phyloP scores from a whole-genome alignment of 2,329 filamentous ascomycete species.

The Zopfia rhizophila region DNA sequence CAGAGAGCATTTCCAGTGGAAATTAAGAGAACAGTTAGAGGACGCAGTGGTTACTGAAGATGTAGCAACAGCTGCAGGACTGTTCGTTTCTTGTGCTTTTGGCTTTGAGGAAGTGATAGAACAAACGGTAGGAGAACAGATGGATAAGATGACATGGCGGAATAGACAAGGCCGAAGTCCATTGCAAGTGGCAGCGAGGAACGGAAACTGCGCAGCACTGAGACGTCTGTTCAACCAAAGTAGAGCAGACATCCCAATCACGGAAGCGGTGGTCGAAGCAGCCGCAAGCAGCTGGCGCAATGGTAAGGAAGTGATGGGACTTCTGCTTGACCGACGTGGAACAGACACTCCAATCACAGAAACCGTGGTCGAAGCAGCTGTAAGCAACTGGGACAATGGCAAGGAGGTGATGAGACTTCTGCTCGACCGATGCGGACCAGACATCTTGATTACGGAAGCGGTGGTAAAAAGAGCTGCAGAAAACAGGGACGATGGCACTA shows the following conservation, averaged over 20 bases:
- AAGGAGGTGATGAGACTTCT: not conserved
- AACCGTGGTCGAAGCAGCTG: not conserved
- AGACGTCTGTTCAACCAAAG: slow-evolving; percentile 8
- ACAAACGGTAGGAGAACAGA: not conserved
- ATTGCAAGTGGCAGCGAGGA: slow-evolving; percentile 11
- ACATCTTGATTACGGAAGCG: too few species aligned
- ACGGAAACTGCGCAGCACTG: slow-evolving; percentile 14
- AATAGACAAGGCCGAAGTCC: slow-evolving; percentile 6
- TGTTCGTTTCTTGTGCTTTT: slow-evolving; percentile 22
- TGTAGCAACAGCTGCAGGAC: slow-evolving; percentile 3
- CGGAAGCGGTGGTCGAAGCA: slow-evolving; percentile 3
- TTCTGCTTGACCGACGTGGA: not conserved
- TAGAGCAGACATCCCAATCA: not conserved
- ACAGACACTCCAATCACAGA: not conserved
- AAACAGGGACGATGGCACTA: not conserved
- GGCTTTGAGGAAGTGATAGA: slow-evolving; percentile 19
- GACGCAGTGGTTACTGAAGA: slow-evolving; percentile 6
- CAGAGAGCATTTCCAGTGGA: too few species aligned
- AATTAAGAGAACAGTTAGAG: slow-evolving; percentile 4
- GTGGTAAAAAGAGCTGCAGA: not conserved
- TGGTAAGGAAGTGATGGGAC: slow-evolving; percentile 2
- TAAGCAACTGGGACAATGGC: not conserved
- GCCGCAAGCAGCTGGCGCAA: not conserved
- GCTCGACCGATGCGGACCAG: too few species aligned
- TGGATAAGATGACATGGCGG: not conserved